Conservation (phyloP, 345 rosid genomes). For the Geranium rotundifolium region DNA sequence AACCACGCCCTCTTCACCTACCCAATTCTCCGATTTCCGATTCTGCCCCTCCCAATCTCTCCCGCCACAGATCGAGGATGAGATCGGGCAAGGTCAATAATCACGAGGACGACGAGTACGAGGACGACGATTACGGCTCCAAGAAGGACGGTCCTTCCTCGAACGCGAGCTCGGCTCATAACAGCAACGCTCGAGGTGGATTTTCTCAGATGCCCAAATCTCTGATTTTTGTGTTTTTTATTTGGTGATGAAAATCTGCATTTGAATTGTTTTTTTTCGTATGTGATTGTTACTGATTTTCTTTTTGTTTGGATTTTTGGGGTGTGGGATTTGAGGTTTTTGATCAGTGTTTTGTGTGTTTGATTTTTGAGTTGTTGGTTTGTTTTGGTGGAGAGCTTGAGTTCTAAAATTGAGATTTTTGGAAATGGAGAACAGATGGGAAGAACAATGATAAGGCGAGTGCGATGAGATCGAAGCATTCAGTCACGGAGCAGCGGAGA, state of each 20-base stretch:
- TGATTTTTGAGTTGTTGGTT: neutral
- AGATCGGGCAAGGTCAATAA: neutral
- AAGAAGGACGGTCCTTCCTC: neutral
- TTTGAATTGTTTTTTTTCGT: too few species aligned
- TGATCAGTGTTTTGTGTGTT: neutral
- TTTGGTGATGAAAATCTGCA: too few species aligned
- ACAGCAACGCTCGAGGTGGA: neutral
- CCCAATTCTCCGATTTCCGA: neutral
- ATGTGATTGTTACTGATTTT: too few species aligned
- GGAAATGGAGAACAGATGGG: slow-evolving; percentile 38
- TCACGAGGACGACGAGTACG: neutral
- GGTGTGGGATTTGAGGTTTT: neutral
- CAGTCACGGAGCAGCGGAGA: slow-evolving; percentile 88
- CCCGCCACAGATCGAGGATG: neutral
- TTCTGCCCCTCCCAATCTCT: neutral
- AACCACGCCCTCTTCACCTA: neutral
- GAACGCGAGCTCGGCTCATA: neutral
- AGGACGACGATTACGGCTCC: neutral
- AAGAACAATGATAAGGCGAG: slow-evolving; percentile 60
- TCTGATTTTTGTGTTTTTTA: neutral
- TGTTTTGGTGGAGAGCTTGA: too few species aligned
- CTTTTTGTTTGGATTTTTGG: neutral
- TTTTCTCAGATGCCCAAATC: neutral
- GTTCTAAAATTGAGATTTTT: neutral
- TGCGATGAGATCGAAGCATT: slow-evolving; percentile 81